Conservation (phyloP, 805 yeast genomes). For the Blastobotrys muscicola region DNA sequence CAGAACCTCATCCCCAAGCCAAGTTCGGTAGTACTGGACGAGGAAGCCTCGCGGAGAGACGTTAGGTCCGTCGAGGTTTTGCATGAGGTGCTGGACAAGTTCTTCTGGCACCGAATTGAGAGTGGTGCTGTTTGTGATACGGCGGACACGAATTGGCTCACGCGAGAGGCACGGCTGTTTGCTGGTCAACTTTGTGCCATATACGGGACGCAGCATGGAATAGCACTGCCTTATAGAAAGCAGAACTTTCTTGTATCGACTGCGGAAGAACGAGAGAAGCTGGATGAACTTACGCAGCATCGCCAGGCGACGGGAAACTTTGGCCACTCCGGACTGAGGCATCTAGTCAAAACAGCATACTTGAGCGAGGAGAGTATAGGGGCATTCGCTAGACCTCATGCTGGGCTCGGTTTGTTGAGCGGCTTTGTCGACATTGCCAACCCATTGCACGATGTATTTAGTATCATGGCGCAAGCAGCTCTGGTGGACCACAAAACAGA, state of each 20-base stretch:
- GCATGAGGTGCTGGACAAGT: slow-evolving; percentile 2
- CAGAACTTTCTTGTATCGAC: slow-evolving; percentile 11
- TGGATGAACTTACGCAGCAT: no score
- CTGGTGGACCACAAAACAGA: background rate
- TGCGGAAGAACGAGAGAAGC: no score
- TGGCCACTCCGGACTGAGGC: no score
- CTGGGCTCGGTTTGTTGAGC: slow-evolving; percentile 21
- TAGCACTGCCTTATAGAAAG: slow-evolving; percentile 24
- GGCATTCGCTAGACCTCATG: slow-evolving; percentile 20
- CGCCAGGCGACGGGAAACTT: no score
- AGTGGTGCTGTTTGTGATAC: slow-evolving; percentile 9
- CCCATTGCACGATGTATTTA: slow-evolving; percentile 14
- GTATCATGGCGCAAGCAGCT: background rate
- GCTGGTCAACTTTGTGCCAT: slow-evolving; percentile 27
- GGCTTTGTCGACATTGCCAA: slow-evolving; percentile 24
- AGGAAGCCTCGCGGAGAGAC: no score
- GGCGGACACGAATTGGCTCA: slow-evolving; percentile 5
- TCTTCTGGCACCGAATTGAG: slow-evolving; percentile 10
- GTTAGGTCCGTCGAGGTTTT: background rate
- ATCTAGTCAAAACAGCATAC: slow-evolving; percentile 3
- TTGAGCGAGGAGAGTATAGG: slow-evolving; percentile 18
- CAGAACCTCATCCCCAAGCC: no score
- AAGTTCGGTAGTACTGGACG: no score
- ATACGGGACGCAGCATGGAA: slow-evolving; percentile 20
- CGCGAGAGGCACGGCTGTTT: slow-evolving; percentile 21